Evolutionary conservation across 805 yeast genomes (phyloP), one percentile per base, ranked within the genome.

Genomic region (Barnettozyma vustinii): DNA sequence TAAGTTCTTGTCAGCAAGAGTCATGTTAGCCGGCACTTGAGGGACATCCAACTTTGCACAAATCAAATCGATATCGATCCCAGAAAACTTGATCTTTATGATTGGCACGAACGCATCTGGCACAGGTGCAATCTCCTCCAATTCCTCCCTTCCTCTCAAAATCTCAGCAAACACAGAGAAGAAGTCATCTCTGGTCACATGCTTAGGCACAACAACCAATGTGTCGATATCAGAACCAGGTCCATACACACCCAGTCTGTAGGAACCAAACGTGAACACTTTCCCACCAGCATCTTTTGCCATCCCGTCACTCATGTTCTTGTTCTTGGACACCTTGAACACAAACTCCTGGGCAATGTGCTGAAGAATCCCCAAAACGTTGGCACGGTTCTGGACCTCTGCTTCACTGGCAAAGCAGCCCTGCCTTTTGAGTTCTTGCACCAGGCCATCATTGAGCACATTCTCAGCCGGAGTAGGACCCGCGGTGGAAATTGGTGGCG

Each of bases 191-290:
- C 97, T 77, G 1, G 87, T 75, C 13, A 94, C 96, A 66, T 94
- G 98, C 59, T 92, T 94, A 1, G 99, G 99, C 16, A 88, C 97
- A 25, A 92, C 97, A n/a, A 94, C 87, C 42, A 94, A 71, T 0
- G 98, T 87, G 72, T 94, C 99, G 52, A 94, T 92, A 83, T 94
- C 99, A 0, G 96, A 86, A 1, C 99, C 98, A 0, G 98, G 98
- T 0, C 98, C 98, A 69, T 91, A 89, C 13, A 94, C 99, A 4
- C 99, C 99, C 40, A 94, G 70, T 54, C 97, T 75, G 61, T 91
- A 94, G 1, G 97, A 90, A 1, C 99, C 99, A 70, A 79, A 94
- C 0, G 97, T 90, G 64, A 91, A 94, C n/a, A 94, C 81, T 65
- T 94, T 94, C 35, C 99, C 99, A 36, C 99, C 99, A 0, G 98